Base-by-base conservation (phyloP, 2,329 filamentous ascomycete species). In the Colletotrichum sidae region DNA sequence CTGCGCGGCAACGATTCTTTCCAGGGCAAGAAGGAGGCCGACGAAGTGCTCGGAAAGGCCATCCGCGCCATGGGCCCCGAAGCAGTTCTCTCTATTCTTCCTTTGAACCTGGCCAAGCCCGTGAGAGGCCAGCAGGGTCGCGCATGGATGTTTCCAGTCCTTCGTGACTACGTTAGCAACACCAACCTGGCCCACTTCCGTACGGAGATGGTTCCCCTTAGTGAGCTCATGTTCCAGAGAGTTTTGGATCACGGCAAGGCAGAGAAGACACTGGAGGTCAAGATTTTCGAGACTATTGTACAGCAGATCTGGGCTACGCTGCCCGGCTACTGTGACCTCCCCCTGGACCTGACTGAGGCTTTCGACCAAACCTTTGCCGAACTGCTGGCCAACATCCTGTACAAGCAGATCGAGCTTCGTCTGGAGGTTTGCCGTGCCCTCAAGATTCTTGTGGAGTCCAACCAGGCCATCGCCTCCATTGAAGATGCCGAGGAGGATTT, bases 201-300 rank as follows among this genome's bases (percentile, higher is more conserved):
- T 70, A 82, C 84, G 3, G 93, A 96, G 72, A 89, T 99, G 77
- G 89, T 97, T 6, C 94, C 96, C 13, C 82, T 99, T 33, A 98
- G 95, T 75, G 92, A 97, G 76, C 81, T 87, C 54, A 92, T 99
- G 84, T 97, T 95, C 77, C 93, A 98, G 76, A 89, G 88, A 69
- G 92, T 98, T 6, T 82, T 97, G 51, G 91, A 97, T 67, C 92
- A 96, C 72, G 92, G 92, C 12, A 82, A 87, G 25, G 89, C 88
- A 12, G 92, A 95, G 74, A 97, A 97, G 84, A 96, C 93, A 0
- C 94, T 97, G 86, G 94, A 98, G 76, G 87, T 96, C 74, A 99
- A 99, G 83, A 96, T 99, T 65, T 99, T 96, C 75, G 95, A 99
- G 80, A 98, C 96, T 0, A 83, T 99, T 5, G 93, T 99, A 8